Evolutionary conservation across 257 asterid genomes (phyloP).

Genomic region (Solanum appendiculatum): DNA sequence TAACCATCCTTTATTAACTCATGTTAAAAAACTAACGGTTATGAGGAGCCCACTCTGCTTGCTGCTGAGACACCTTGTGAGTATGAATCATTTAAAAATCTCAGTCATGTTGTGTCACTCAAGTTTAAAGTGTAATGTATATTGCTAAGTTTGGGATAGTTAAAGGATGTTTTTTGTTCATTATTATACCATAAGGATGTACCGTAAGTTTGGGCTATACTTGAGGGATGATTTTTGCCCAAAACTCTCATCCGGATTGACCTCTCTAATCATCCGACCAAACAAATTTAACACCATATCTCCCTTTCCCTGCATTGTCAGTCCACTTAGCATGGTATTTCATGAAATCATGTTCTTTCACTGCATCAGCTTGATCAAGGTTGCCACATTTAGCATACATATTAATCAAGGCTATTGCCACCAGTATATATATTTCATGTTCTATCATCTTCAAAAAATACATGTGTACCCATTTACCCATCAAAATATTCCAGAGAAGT

Average conservation of each 20-base stretch:
- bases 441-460: slow-evolving; percentile 30
- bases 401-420: slow-evolving; percentile 55
- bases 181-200: no score
- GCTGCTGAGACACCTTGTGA: slow-evolving; percentile 91
- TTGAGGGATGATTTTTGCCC: no score
- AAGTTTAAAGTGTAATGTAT: background rate
- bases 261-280: slow-evolving; percentile 42
- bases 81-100: slow-evolving; percentile 14
- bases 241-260: slow-evolving; percentile 59
- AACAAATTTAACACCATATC: slow-evolving; percentile 35
- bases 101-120: background rate
- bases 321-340: slow-evolving; percentile 68
- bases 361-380: slow-evolving; percentile 23
- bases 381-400: slow-evolving; percentile 90
- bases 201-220: no score
- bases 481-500: slow-evolving; percentile 24
- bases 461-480: slow-evolving; percentile 62
- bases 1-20: no score
- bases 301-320: slow-evolving; percentile 80
- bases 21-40: no score
- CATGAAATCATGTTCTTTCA: slow-evolving; percentile 41
- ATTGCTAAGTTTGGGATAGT: no score
- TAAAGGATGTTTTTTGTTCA: no score
- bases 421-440: slow-evolving; percentile 30
- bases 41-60: slow-evolving; percentile 71